Evolutionary conservation across 805 yeast species (phyloP).

Genomic region (Yarrowia deformans): DNA sequence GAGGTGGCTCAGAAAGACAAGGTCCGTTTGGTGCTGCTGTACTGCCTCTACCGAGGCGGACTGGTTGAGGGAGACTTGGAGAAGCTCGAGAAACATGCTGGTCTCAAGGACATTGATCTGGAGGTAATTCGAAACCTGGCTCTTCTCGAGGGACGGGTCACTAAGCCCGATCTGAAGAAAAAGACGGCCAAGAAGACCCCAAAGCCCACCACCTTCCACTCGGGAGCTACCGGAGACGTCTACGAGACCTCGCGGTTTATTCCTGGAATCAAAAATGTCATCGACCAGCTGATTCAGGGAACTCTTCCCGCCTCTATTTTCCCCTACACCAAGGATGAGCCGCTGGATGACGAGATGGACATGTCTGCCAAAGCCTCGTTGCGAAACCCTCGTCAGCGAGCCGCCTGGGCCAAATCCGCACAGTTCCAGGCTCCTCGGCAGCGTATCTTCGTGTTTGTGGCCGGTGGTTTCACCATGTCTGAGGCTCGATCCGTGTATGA

Average conservation of each 20-base stretch:
- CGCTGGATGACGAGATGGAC: slow-evolving; percentile 52
- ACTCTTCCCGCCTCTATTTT: slow-evolving; percentile 65
- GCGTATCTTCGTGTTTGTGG: slow-evolving; percentile 76
- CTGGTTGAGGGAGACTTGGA: slow-evolving; percentile 73
- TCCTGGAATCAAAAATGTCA: slow-evolving; percentile 69
- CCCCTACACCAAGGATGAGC: slow-evolving; percentile 80
- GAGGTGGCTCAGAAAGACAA: slow-evolving; percentile 66
- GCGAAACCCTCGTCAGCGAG: slow-evolving; percentile 74
- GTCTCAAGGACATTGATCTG: slow-evolving; percentile 55
- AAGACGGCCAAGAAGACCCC: slow-evolving; percentile 45
- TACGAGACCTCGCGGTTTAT: slow-evolving; percentile 62
- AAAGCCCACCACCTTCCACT: slow-evolving; percentile 41
- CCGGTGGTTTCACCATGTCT: slow-evolving; percentile 89
- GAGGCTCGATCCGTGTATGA: slow-evolving; percentile 82
- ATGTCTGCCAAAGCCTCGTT: slow-evolving; percentile 57
- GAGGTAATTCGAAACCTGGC: slow-evolving; percentile 65
- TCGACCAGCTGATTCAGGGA: slow-evolving; percentile 58
- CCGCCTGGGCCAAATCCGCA: slow-evolving; percentile 72
- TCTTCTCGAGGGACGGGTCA: slow-evolving; percentile 63
- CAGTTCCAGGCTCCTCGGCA: slow-evolving; percentile 56
- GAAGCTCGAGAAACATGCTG: slow-evolving; percentile 67
- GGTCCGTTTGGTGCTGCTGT: slow-evolving; percentile 73
- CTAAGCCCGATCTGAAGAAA: slow-evolving; percentile 54
- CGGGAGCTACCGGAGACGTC: slow-evolving; percentile 47
- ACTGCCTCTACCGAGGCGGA: slow-evolving; percentile 76